A percentile compares a stretch with the other conserved stretches of the same genome.
Conservation (phyloP, 1,284 basidiomycete genomes). For the Rhodotorula mucilaginosa region DNA sequence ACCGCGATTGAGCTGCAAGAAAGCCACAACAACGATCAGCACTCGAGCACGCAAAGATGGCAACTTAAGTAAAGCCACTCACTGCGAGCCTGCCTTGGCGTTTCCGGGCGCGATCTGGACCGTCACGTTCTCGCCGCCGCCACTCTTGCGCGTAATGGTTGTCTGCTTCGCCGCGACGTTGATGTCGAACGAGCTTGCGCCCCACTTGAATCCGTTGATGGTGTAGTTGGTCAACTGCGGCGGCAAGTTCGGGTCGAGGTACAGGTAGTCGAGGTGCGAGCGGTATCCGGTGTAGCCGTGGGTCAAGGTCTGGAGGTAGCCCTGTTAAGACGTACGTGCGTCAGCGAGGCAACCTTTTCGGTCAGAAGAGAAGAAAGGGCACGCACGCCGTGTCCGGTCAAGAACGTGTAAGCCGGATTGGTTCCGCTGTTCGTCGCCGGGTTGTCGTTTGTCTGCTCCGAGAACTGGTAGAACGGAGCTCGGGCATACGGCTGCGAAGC, state of each 20-base stretch:
- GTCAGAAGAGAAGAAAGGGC: neutral
- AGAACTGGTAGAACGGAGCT: conserved; percentile 44
- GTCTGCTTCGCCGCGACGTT: conserved; percentile 27
- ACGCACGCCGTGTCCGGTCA: conserved; percentile 34
- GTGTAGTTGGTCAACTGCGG: conserved; percentile 43
- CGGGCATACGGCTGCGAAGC: conserved; percentile 41
- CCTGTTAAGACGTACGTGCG: neutral
- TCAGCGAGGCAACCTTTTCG: neutral
- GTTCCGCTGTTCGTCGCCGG: conserved; percentile 38
- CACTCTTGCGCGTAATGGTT: conserved; percentile 22
- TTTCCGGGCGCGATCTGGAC: conserved; percentile 32
- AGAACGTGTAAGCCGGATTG: conserved; percentile 44
- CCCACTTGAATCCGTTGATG: conserved; percentile 40
- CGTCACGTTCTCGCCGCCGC: conserved; percentile 15
- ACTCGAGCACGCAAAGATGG: no score
- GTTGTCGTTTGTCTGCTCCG: conserved; percentile 29
- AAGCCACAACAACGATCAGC: neutral
- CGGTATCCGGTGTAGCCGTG: conserved; percentile 45
- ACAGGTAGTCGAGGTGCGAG: conserved; percentile 32
- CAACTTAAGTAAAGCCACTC: neutral
- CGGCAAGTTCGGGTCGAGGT: conserved; percentile 42
- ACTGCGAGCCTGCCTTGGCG: conserved; percentile 34
- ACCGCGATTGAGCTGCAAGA: conserved; percentile 17
- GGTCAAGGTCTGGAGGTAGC: conserved; percentile 33
- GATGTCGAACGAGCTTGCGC: conserved; percentile 36